Conservation (phyloP, 495 filamentous ascomycete genomes). For the Penicillium ochrochloron region DNA sequence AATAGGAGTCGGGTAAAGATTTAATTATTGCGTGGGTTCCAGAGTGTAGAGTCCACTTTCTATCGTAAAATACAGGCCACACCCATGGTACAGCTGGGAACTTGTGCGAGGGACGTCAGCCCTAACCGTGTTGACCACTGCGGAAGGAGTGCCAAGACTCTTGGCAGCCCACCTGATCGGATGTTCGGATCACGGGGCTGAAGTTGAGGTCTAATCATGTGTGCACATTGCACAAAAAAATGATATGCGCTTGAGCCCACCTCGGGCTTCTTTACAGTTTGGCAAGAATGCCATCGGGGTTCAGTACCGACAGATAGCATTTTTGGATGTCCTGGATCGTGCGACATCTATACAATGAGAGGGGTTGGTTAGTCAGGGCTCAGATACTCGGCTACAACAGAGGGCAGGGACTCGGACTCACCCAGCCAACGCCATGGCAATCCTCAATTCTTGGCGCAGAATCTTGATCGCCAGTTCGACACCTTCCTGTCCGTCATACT, state of each 20-base stretch:
- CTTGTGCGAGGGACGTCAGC: conserved; percentile 22
- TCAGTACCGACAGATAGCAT: conserved; percentile 28
- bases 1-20: neutral
- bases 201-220: neutral
- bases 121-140: conserved; percentile 14
- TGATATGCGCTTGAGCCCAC: neutral
- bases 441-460: conserved; percentile 42
- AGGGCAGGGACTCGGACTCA: conserved; percentile 15
- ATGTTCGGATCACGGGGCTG: conserved; percentile 14
- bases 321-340: conserved; percentile 30
- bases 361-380: neutral
- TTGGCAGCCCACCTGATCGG: conserved; percentile 26
- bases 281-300: conserved; percentile 25
- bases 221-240: neutral
- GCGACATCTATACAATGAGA: conserved; percentile 20
- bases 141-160: conserved; percentile 26
- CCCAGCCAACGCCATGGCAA: conserved; percentile 47
- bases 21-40: neutral
- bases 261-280: conserved; percentile 20
- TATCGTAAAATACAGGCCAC: no score
- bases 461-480: conserved; percentile 45
- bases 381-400: neutral
- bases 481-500: conserved; percentile 47
- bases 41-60: neutral
- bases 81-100: neutral